phyloP scores from a whole-genome alignment of 805 yeast genomes.

The Candida incommunis region DNA sequence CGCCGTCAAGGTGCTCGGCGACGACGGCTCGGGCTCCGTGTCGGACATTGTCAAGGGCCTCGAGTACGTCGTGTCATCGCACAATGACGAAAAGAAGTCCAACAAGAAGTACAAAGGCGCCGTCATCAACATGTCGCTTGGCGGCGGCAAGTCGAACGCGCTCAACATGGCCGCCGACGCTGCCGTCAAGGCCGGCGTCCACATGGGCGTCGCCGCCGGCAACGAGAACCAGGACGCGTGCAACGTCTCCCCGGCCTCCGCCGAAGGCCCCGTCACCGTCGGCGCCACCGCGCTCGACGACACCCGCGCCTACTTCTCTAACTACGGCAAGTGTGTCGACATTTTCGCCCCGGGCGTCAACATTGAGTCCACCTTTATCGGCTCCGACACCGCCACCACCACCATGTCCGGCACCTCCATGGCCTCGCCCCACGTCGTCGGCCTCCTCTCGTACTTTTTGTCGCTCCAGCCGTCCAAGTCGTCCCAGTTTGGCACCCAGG shows the following conservation, averaged over 20 bases:
- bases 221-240: conserved; percentile 49
- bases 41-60: conserved; percentile 51
- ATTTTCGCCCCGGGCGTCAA: conserved; percentile 44
- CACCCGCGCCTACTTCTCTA: conserved; percentile 37
- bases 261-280: conserved; percentile 37
- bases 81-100: conserved; percentile 26
- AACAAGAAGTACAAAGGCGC: conserved; percentile 38
- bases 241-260: conserved; percentile 45
- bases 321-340: conserved; percentile 40
- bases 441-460: conserved; percentile 40
- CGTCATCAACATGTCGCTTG: conserved; percentile 48
- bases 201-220: conserved; percentile 52
- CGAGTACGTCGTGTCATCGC: conserved; percentile 41
- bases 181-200: conserved; percentile 38
- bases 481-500: conserved; percentile 30
- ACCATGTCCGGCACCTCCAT: conserved; percentile 48
- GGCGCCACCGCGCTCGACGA: conserved; percentile 34
- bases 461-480: conserved; percentile 38
- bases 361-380: conserved; percentile 41
- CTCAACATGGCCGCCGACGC: conserved; percentile 46
- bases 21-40: conserved; percentile 46
- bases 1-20: conserved; percentile 47
- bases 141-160: conserved; percentile 43
- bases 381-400: conserved; percentile 35
- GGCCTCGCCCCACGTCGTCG: conserved; percentile 50